Base-by-base conservation (phyloP, 345 rosid species). In the Eucalyptus microcorys region DNA sequence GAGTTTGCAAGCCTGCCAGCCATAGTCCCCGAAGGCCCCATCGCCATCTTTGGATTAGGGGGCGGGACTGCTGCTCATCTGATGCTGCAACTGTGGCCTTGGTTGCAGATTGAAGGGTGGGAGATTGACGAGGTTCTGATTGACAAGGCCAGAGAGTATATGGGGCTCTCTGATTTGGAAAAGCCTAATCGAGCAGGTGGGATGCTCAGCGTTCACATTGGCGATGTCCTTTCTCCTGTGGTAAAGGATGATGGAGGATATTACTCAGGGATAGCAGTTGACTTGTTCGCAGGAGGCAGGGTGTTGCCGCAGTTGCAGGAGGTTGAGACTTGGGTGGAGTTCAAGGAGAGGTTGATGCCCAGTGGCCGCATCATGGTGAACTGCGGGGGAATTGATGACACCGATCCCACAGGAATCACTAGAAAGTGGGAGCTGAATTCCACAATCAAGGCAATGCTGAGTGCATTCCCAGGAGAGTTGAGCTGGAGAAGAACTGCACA, bases 1-100 rank as follows among this genome's bases (percentile, higher is more conserved):
- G 99, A 97, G 89, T 96, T 96, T 92, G 96, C 93, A 6, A 93
- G 91, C 91, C 93, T 97, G 89, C 99, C 96, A 0, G 93, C 97
- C 87, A 92, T 96, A 85, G 90, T 94, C 90, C 97, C 99, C 84
- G 45, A 92, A 66, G 98, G 97, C 30, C 97, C 97, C 49, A 87
- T 96, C 87, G 97, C 97, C 42, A 96, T 97, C 87, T 93, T 94
- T 43, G 99, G 99, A 83, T 91, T 97, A 94, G 99, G 97, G 50
- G 99, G 97, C 88, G 99, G 99, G 90, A 97, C 99, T 32, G 96
- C 96, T 87, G 99, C 98, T 48, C 96, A 94, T 89, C 88, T 96
- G 93, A 95, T 96, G 93, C 99, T 96, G 90, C 92, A 94, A 45
- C 87, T 92, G 47, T 96, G 97, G 98, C 99, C 99, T 90, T 93